Conservation (phyloP, 2,329 filamentous ascomycete genomes). For the Talaromyces pinophilus region DNA sequence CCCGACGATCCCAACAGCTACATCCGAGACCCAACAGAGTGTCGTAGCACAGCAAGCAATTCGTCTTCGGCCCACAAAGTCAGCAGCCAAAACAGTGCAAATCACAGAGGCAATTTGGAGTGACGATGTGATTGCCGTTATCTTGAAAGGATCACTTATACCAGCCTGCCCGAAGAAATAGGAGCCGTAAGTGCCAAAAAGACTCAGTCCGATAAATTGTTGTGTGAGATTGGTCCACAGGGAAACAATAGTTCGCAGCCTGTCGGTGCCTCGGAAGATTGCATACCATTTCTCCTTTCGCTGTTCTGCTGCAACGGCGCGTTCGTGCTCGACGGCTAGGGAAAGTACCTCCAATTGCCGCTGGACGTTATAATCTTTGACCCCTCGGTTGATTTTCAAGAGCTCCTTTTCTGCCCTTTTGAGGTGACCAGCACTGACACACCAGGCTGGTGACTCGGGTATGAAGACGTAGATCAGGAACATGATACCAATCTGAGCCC, state of each 20-base stretch:
- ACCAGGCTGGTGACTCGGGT: neutral
- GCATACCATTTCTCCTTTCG: conserved; percentile 22
- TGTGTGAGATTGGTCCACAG: conserved; percentile 25
- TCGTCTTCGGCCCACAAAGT: neutral
- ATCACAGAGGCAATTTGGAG: conserved; percentile 23
- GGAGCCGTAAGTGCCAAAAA: conserved; percentile 27
- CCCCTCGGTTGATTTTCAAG: neutral
- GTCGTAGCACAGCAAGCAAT: neutral
- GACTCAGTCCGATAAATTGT: conserved; percentile 26
- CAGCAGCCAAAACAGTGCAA: neutral
- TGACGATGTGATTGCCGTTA: conserved; percentile 20
- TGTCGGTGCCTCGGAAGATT: conserved; percentile 19
- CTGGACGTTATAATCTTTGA: neutral
- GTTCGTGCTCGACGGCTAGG: conserved; percentile 18
- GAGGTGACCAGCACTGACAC: neutral
- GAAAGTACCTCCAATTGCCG: neutral
- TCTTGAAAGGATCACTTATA: conserved; percentile 20
- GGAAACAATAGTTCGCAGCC: conserved; percentile 23
- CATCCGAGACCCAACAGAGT: neutral
- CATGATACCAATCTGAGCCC: neutral
- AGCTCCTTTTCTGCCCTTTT: neutral
- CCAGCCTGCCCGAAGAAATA: conserved; percentile 29
- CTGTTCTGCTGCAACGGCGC: conserved; percentile 17
- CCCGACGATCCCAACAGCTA: neutral
- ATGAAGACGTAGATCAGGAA: neutral